Percentiles rank a stretch among this genome's conserved stretches.
These are phyloP conservation scores for Raffaelea arxii DNA, from an alignment of 2,329 filamentous ascomycete genomes.

Conservation along the genomic window DNA sequence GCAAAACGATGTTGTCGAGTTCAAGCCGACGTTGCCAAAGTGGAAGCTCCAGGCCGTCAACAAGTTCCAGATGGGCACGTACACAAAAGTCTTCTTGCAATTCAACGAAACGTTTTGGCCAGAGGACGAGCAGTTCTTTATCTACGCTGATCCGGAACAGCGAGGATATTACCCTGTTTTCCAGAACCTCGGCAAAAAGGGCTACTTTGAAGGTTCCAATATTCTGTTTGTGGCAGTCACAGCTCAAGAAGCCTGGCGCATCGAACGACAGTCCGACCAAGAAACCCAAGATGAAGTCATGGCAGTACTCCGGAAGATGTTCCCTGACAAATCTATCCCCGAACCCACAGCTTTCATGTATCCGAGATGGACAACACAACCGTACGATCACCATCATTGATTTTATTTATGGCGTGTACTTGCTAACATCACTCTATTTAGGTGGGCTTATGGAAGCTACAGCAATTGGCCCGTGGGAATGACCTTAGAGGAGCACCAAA, in stretches of 20 bases:
- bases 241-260: background rate
- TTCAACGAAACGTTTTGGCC: slow-evolving; percentile 6
- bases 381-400: too few species aligned
- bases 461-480: slow-evolving; percentile 6
- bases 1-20: slow-evolving; percentile 2
- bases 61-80: slow-evolving; percentile 6
- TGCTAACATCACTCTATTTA: background rate
- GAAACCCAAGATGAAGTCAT: background rate
- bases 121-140: background rate
- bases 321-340: slow-evolving; percentile 1
- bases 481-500: slow-evolving; percentile 5
- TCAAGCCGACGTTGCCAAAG: slow-evolving; percentile 1
- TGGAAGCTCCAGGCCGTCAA: slow-evolving; percentile 5
- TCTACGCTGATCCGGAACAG: slow-evolving; percentile 2
- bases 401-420: too few species aligned
- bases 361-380: slow-evolving; percentile 4
- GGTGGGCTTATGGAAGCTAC: slow-evolving; percentile 3
- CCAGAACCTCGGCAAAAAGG: slow-evolving; percentile 1
- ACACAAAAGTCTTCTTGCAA: slow-evolving; percentile 6
- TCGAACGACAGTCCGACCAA: slow-evolving; percentile 3
- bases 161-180: slow-evolving; percentile 3
- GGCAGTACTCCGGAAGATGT: slow-evolving; percentile 3
- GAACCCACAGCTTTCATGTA: slow-evolving; percentile 1
- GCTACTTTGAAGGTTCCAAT: slow-evolving; percentile 2
- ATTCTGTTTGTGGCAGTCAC: slow-evolving; percentile 4